These are phyloP conservation scores for Aspergillus versicolor DNA, from an alignment of 2,329 filamentous ascomycete genomes.

Conservation along the genomic window DNA sequence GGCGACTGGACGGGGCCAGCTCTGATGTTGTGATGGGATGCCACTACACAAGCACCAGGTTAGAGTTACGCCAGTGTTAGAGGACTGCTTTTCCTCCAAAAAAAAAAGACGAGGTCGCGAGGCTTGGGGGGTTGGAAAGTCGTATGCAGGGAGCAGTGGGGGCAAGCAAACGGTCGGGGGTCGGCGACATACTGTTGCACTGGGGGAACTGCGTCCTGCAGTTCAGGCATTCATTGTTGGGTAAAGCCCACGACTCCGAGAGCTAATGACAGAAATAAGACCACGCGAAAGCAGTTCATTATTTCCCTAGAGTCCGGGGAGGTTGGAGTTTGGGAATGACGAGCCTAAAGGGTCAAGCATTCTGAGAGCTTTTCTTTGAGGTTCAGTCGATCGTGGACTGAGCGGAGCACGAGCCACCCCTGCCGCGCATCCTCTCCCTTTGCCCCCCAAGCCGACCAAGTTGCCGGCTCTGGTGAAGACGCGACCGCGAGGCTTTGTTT, in stretches of 20 bases:
- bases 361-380: slow-evolving; percentile 7
- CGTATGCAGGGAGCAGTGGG: slow-evolving; percentile 9
- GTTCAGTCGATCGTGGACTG: slow-evolving; percentile 3
- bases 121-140: slow-evolving; percentile 1
- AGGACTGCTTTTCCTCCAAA: not conserved
- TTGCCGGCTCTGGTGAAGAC: not conserved
- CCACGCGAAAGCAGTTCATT: slow-evolving; percentile 20
- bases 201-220: slow-evolving; percentile 12
- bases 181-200: slow-evolving; percentile 22
- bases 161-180: slow-evolving; percentile 8
- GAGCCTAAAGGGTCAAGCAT: slow-evolving; percentile 2
- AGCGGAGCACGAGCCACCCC: slow-evolving; percentile 4
- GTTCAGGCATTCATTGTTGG: slow-evolving; percentile 19
- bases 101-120: not conserved
- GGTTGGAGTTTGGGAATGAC: slow-evolving; percentile 2
- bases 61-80: slow-evolving; percentile 5
- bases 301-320: slow-evolving; percentile 17
- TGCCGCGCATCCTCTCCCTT: not conserved
- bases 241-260: slow-evolving; percentile 15
- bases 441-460: not conserved
- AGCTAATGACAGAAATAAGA: slow-evolving; percentile 14
- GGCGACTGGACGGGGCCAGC: slow-evolving; percentile 39
- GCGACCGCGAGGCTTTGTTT: not conserved
- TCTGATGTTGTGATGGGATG: slow-evolving; percentile 39
- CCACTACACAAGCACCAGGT: slow-evolving; percentile 28